A percentile compares a stretch with the other conserved stretches of the same genome.
These are phyloP conservation scores for Talaromyces stipitatus DNA, from an alignment of 495 filamentous ascomycete species.

Conservation along the genomic window DNA sequence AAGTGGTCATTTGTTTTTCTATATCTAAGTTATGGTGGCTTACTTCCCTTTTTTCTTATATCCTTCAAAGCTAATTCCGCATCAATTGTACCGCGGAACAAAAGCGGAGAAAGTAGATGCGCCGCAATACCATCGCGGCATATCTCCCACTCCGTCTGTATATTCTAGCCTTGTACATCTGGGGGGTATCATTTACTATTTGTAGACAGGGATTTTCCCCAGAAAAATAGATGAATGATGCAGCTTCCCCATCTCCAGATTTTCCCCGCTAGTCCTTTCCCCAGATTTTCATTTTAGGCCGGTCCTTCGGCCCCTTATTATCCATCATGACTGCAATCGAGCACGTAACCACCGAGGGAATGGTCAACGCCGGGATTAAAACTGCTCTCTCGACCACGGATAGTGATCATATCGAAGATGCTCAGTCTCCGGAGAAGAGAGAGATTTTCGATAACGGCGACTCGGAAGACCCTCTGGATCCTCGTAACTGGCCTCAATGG, in stretches of 20 bases:
- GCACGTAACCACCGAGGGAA: neutral
- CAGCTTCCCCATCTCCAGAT: neutral
- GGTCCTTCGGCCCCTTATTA: neutral
- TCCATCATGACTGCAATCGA: no score
- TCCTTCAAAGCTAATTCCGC: neutral
- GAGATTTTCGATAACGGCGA: neutral
- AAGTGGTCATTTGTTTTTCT: neutral
- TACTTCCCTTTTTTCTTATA: neutral
- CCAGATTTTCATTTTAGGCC: neutral
- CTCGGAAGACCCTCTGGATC: neutral
- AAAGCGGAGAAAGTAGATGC: neutral
- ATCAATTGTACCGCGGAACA: neutral
- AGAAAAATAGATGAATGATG: neutral
- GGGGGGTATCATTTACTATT: neutral
- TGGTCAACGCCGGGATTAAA: neutral
- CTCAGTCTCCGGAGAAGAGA: neutral
- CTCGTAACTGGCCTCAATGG: neutral
- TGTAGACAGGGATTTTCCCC: neutral
- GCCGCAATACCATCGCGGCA: neutral
- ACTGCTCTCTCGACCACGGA: neutral
- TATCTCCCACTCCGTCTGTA: neutral
- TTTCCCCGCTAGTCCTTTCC: neutral
- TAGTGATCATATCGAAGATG: neutral
- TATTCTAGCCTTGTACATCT: neutral
- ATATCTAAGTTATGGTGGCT: neutral